Evolutionary conservation across 257 asterid genomes (phyloP).

Genomic region (Cruciata laevipes): DNA sequence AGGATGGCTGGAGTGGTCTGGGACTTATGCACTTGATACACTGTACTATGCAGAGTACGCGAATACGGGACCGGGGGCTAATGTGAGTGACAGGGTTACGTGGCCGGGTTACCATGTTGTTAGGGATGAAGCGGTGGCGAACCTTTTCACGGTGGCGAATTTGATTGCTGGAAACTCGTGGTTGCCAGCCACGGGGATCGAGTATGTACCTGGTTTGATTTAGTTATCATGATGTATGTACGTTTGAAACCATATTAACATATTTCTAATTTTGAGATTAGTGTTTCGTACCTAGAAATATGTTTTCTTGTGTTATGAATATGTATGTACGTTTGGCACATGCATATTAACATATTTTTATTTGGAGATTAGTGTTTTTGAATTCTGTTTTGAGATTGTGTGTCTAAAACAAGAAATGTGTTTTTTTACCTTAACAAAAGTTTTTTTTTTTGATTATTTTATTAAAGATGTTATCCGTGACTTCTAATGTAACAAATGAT

Average conservation of each 20-base stretch:
- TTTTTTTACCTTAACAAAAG: too few species aligned
- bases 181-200: conserved; percentile 24
- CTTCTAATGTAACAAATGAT: too few species aligned
- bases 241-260: not conserved
- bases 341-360: too few species aligned
- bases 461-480: too few species aligned
- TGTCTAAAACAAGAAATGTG: too few species aligned
- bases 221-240: not conserved
- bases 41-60: conserved; percentile 47
- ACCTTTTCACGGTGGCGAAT: conserved; percentile 37
- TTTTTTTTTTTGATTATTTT: too few species aligned
- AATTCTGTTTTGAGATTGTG: too few species aligned
- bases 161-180: conserved; percentile 20
- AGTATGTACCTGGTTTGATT: conserved; percentile 12
- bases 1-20: conserved; percentile 70
- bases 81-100: conserved; percentile 38
- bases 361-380: too few species aligned
- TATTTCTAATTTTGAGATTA: not conserved
- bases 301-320: too few species aligned
- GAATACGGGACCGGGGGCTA: conserved; percentile 57
- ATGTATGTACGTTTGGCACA: too few species aligned
- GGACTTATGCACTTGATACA: conserved; percentile 28
- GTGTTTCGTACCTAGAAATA: not conserved
- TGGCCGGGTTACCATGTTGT: conserved; percentile 55
- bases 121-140: conserved; percentile 32